These are phyloP conservation scores for Conticribra guillardii DNA, from an alignment of 108 stramenopile species.

Conservation along the genomic window DNA sequence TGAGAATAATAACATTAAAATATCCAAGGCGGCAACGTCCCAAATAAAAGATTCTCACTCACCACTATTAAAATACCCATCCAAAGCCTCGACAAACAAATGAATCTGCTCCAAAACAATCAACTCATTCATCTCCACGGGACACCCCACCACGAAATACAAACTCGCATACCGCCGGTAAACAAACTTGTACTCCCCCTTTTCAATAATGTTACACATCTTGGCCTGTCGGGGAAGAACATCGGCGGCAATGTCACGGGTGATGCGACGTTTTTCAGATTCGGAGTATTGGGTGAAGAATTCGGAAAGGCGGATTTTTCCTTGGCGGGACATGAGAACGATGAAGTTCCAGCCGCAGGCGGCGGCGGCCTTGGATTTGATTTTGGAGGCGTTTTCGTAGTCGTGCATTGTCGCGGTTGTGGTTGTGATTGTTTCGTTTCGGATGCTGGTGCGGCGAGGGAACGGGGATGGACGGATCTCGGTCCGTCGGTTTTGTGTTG, in stretches of 20 bases:
- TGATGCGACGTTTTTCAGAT: constrained; percentile 88
- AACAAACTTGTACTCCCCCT: constrained; percentile 94
- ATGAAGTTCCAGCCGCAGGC: constrained; percentile 83
- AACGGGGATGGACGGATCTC: too few species aligned
- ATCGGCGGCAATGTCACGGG: constrained; percentile 91
- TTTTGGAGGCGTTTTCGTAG: constrained; percentile 28
- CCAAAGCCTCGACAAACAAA: constrained; percentile 97
- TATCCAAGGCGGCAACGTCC: not conserved
- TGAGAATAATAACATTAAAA: constrained; percentile 1
- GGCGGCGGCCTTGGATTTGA: constrained; percentile 52
- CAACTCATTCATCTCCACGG: constrained; percentile 82
- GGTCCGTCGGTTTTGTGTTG: not conserved
- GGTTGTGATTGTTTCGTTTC: not conserved
- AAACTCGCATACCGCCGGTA: constrained; percentile 88
- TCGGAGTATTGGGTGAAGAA: constrained; percentile 89
- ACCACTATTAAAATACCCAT: constrained; percentile 93
- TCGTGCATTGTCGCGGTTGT: constrained; percentile 24
- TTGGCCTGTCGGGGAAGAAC: constrained; percentile 96
- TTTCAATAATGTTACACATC: constrained; percentile 99
- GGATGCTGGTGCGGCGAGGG: not conserved
- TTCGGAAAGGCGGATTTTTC: constrained; percentile 85
- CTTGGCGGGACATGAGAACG: constrained; percentile 87
- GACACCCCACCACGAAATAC: constrained; percentile 89
- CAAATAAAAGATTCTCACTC: constrained; percentile 29
- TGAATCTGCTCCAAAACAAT: constrained; percentile 97